A percentile compares a stretch with the other conserved stretches of the same genome.
Evolutionary conservation across 176 grass and related monocot genomes (phyloP).

Genomic region (Ampelocalamus luodianensis): DNA sequence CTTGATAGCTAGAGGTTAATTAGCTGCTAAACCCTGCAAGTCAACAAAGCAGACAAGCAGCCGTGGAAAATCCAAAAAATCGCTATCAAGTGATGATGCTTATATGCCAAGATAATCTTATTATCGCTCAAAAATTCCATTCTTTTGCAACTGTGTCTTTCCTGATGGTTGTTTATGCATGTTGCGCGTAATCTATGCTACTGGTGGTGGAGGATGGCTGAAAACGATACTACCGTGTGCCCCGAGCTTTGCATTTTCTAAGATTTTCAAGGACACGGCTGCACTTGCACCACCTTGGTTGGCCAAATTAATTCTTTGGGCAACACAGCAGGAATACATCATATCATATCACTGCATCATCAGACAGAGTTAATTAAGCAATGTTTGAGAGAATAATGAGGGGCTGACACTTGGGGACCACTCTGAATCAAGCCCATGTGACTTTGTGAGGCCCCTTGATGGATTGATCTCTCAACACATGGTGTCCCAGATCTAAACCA

Average conservation of each 20-base stretch:
- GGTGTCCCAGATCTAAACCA: conserved; percentile 21
- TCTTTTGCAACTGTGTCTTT: background rate
- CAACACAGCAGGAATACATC: background rate
- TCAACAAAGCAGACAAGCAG: background rate
- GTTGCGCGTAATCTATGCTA: background rate
- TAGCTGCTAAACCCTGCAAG: background rate
- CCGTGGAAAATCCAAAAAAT: background rate
- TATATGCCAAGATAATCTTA: background rate
- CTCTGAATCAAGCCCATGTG: conserved; percentile 34
- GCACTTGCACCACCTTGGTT: background rate
- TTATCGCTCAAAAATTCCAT: background rate
- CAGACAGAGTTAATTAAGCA: background rate
- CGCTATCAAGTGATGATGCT: background rate
- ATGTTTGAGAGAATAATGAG: background rate
- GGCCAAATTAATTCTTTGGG: background rate
- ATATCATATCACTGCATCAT: background rate
- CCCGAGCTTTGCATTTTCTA: background rate
- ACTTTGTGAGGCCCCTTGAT: background rate
- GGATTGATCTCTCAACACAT: conserved; percentile 14
- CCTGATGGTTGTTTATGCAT: background rate
- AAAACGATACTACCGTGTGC: background rate
- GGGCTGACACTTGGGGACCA: conserved; percentile 12
- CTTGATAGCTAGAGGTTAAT: background rate
- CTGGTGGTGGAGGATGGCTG: background rate
- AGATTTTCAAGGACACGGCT: background rate